Evolutionary conservation across 768 basidiomycete genomes (phyloP).

Genomic region (Russula brevipes): DNA sequence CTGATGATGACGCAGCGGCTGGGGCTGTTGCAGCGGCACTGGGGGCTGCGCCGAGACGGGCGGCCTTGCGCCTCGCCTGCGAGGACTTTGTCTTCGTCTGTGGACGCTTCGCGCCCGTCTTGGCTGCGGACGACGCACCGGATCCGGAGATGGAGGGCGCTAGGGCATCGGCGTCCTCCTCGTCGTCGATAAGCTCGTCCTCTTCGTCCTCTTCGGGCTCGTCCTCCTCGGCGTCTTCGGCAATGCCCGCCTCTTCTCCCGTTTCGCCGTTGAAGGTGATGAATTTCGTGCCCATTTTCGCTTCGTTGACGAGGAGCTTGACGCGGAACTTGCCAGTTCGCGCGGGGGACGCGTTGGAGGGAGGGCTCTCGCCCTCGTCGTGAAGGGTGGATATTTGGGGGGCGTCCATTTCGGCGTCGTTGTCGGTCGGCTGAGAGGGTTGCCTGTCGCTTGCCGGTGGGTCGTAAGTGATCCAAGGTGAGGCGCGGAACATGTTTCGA

Average conservation of each 20-base stretch:
- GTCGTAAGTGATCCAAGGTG: slow-evolving; percentile 55
- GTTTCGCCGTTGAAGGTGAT: slow-evolving; percentile 31
- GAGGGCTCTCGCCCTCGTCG: slow-evolving; percentile 70
- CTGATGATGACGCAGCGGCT: background rate
- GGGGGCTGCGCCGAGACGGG: slow-evolving; percentile 5
- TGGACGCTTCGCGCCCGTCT: slow-evolving; percentile 35
- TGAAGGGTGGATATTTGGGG: slow-evolving; percentile 75
- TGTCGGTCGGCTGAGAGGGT: slow-evolving; percentile 30
- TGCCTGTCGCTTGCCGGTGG: slow-evolving; percentile 15
- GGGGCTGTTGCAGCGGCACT: background rate
- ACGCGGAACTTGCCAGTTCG: slow-evolving; percentile 42
- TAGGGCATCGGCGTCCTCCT: slow-evolving; percentile 35
- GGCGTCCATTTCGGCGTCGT: slow-evolving; percentile 65
- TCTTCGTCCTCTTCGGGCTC: slow-evolving; percentile 62
- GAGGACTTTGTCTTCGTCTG: slow-evolving; percentile 10
- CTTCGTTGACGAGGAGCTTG: slow-evolving; percentile 47
- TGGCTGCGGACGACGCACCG: slow-evolving; percentile 27
- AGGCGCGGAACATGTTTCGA: slow-evolving; percentile 49
- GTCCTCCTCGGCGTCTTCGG: slow-evolving; percentile 41
- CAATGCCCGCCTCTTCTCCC: slow-evolving; percentile 21
- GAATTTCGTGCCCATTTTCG: slow-evolving; percentile 36
- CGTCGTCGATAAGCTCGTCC: slow-evolving; percentile 78
- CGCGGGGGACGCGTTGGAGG: slow-evolving; percentile 33
- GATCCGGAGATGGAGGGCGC: slow-evolving; percentile 29
- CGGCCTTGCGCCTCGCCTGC: slow-evolving; percentile 24